Base-by-base conservation (phyloP, 2,329 filamentous ascomycete genomes). In the Diaporthe humulicola region DNA sequence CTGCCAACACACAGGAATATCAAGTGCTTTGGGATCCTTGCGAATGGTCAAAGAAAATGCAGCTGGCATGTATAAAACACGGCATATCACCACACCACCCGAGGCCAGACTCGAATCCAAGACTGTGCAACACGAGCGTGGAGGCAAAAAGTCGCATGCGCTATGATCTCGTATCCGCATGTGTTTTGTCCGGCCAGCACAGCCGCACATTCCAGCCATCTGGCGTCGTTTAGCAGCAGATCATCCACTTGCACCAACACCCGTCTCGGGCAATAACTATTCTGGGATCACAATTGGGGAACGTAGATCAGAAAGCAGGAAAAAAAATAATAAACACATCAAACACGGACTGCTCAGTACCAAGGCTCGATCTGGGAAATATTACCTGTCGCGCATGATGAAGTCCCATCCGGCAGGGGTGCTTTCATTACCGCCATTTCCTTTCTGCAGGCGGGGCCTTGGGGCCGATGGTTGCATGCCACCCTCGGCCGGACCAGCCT, bases 141-240 rank as follows among this genome's bases (percentile, higher is more conserved):
- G 40, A 74, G 69, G 73, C 73, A 52, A 74, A 52, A 74, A 48
- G 45, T 48, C 57, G 19, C 48, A 48, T 58, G 48, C 60, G 22
- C 54, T 72, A 69, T 17, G 40, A 30, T 56, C 60, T 73, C 70
- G 73, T 75, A 75, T 75, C 52, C 60, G 58, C 52, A 66, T 36
- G 45, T 73, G 60, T 45, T 61, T 56, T 75, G 73, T 70, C 54
- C 61, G 52, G 48, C 45, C 45, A 60, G 45, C 50, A 64, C 70
- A 56, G 33, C 60, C 48, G 48, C 57, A 64, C 70, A 67, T 52
- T 3, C 64, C 64, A 67, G 64, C 64, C 64, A 38, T 67, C 61
- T 36, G 61, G 45, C 45, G 45, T 25, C 61, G 42, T 45, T 42
- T 48, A 25, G 28, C 36, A 50, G 30, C 40, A 52, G 45, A 60